Conservation (phyloP, 768 basidiomycete genomes). For the Rhodosporidiobolus sp. region DNA sequence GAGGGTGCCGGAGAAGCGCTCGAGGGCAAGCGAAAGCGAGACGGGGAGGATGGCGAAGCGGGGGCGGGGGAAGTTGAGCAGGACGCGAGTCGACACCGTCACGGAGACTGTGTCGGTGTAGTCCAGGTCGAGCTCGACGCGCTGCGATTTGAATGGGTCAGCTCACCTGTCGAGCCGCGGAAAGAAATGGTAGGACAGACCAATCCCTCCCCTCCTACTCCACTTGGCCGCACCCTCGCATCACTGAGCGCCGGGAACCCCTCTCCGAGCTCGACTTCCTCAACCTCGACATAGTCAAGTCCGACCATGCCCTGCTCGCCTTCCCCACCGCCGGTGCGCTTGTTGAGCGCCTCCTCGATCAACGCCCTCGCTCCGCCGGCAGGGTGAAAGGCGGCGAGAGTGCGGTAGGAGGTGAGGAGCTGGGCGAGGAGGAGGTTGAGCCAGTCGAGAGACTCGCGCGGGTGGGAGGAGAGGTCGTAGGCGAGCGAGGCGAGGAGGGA, state of each 20-base stretch:
- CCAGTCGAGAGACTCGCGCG: constrained; percentile 81
- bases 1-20: constrained; percentile 80
- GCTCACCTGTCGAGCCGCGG: not conserved
- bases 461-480: constrained; percentile 51
- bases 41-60: constrained; percentile 56
- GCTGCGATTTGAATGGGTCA: constrained; percentile 52
- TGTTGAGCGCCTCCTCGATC: constrained; percentile 52
- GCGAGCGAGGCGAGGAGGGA: constrained; percentile 47
- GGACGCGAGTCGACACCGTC: constrained; percentile 50
- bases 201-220: constrained; percentile 49
- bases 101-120: constrained; percentile 81
- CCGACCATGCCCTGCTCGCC: constrained; percentile 44
- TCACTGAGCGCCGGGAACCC: constrained; percentile 69
- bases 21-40: constrained; percentile 73
- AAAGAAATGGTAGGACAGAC: constrained; percentile 26
- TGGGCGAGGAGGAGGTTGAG: constrained; percentile 80
- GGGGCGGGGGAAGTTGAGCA: constrained; percentile 53
- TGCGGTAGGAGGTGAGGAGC: constrained; percentile 49
- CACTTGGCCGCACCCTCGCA: constrained; percentile 60
- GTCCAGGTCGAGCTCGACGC: constrained; percentile 74
- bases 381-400: constrained; percentile 21
- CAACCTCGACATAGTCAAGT: constrained; percentile 44
- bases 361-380: constrained; percentile 48
- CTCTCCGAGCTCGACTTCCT: constrained; percentile 43
- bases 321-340: constrained; percentile 20